Evolutionary conservation across 2,329 filamentous ascomycete species (phyloP).

Genomic region (Aspergillus terreus): DNA sequence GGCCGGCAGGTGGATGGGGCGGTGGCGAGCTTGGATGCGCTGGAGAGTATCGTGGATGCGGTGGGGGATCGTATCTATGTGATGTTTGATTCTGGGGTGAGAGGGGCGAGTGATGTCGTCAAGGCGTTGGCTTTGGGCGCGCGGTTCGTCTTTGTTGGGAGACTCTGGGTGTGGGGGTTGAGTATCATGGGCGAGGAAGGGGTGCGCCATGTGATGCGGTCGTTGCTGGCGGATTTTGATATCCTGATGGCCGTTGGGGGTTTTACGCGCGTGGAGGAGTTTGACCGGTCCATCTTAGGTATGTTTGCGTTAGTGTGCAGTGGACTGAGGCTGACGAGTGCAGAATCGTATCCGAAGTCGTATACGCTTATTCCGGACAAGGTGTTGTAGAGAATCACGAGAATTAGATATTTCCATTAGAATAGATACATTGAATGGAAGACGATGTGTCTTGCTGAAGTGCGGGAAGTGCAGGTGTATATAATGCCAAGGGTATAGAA

Average conservation of each 20-base stretch:
- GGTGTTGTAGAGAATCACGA: constrained; percentile 11
- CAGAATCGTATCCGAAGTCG: constrained; percentile 43
- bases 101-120: constrained; percentile 55
- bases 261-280: constrained; percentile 51
- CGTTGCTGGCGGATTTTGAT: constrained; percentile 59
- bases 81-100: constrained; percentile 59
- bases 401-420: constrained; percentile 4
- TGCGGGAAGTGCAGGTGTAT: neutral
- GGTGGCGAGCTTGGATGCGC: constrained; percentile 55
- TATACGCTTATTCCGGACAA: constrained; percentile 38
- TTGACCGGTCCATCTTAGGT: constrained; percentile 43
- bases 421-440: constrained; percentile 1
- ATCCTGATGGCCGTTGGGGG: constrained; percentile 60
- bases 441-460: neutral
- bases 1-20: constrained; percentile 63
- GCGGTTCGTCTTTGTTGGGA: constrained; percentile 59
- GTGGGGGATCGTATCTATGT: constrained; percentile 51
- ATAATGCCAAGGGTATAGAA: neutral
- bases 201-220: constrained; percentile 60
- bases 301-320: constrained; percentile 2
- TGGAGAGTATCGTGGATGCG: constrained; percentile 56
- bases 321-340: neutral
- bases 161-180: constrained; percentile 59
- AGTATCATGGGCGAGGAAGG: constrained; percentile 59
- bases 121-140: constrained; percentile 61